Evolutionary conservation across 495 filamentous ascomycete genomes (phyloP), one percentile per base, ranked within the genome.

Genomic region (Penicillium waksmanii): DNA sequence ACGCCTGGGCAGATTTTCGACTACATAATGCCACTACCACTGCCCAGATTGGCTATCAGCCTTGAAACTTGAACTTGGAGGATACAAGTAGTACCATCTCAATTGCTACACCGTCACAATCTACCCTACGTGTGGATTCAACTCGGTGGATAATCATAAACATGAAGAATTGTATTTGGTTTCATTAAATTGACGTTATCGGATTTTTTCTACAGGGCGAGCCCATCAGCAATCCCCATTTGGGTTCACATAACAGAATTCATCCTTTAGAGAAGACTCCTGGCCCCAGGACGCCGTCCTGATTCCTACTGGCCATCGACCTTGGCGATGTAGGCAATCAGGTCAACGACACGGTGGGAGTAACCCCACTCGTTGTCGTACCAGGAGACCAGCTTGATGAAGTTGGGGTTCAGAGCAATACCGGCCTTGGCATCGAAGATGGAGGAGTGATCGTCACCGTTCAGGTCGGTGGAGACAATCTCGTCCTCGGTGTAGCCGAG

Each of bases 391-490:
- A 98, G 85, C 89, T 98, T 98, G 85, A 98, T 87, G 82, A 98
- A 98, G 86, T 98, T 90, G 65, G 90, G 75, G 87, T 98, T 98
- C 60, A 98, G 87, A 65, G 93, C 89, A 78, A 98, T 98, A 86
- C 95, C 95, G 51, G 95, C 95, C 90, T 97, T 97, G 77, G 94
- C 94, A 80, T 98, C 95, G 80, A 98, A 97, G 87, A 98, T 95
- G 79, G 92, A 97, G 62, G 93, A 97, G 85, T 85, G 75, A 74
- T 80, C 83, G 80, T 97, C 89, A 77, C 96, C 95, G 82, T 89
- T 95, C 76, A 98, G 69, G 77, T 98, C 95, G 64, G 81, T 86
- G 69, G 94, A 97, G 79, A 98, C 95, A 63, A 98, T 78, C 53
- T 96, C 95, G 75, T 98, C 95, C 87, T 98, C 96, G 57, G 93